Base-by-base conservation (phyloP, 805 yeast species). In the Candida succiphila region DNA sequence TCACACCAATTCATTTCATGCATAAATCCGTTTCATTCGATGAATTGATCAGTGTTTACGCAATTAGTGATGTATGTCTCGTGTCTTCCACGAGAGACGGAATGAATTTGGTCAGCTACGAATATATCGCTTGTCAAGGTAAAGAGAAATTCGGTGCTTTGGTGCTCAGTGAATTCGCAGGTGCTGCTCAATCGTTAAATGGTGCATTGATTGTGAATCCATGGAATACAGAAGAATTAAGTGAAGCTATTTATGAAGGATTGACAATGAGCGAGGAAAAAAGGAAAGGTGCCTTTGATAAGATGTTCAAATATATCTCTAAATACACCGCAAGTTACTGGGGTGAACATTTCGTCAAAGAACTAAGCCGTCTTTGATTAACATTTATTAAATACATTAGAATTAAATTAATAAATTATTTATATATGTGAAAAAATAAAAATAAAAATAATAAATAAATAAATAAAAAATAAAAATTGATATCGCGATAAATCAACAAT, bases 81-180 rank as follows among this genome's bases (percentile, higher is more conserved):
- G 96, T 92, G 21, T 77, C 92, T 29, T 82, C 95, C 2, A 94
- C 98, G 1, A 73, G 99, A 52, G 99, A 92, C 54, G 99, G 99
- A 47, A 92, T 92, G 99, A 92, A 92, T 54, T 70, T 92, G 49
- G 98, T 94, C 29, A 75, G 89, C 34, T 94, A 86, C 55, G 99
- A 92, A 60, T 92, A 92, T 58, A 86, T 92, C 48, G 96, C 97
- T 1, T 89, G 97, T 52, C 98, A 92, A 59, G 72, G 77, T 41
- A 44, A 53, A 33, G 78, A 78, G 30, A 76, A 76, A 40, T 78
- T 86, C 41, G 99, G 99, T 7, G 76, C 87, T 3, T 66, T 92
- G 45, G 83, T 92, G 31, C 57, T 92, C 41, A 80, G 94, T 27
- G 99, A 92, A 60, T 92, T 92, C 61, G 92, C 98, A 0, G 99